Base-by-base conservation (phyloP, 2,329 filamentous ascomycete genomes). In the Colletotrichum sp. region DNA sequence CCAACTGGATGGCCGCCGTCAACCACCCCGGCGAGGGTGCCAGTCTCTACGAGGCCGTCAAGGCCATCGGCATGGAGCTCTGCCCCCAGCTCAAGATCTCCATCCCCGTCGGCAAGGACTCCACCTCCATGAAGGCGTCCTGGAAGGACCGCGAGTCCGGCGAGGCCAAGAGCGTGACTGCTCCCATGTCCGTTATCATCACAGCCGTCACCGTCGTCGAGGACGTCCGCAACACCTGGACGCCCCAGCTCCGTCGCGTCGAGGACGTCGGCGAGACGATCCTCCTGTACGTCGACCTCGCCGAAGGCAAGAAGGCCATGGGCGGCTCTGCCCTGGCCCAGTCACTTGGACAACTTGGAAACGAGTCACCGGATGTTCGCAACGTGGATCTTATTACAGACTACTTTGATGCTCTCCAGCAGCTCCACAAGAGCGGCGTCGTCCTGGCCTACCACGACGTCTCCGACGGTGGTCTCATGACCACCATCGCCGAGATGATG, bases 1-100 rank as follows among this genome's bases (percentile, higher is more conserved):
- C 96, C 66, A 99, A 99, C 87, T 99, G 96, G 96, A 99, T 99
- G 97, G 96, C 96, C 5, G 96, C 96, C n/a, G 95, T 96, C 76
- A 96, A 93, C 82, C 96, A 98, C 83, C 93, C 95, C 26, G 97
- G 97, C 63, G 97, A 99, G 85, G 96, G 95, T 55, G 96, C 96
- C 52, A 95, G 94, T 18, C 90, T 99, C 36, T 99, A 98, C 81
- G 95, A 98, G 84, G 97, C 96, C 34, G 97, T 98, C 4, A 92
- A 98, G 83, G 96, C 96, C 12, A 96, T 98, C 74, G 96, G 96
- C 65, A 94, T 98, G 92, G 94, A 98, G 64, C 89, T 99, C 10
- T 99, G 97, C 85, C 96, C 96, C 3, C 90, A 94, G 80, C 90
- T 99, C n/a, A 95, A 95, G 39, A 92, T 99, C 77, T 95, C 94